A percentile compares a stretch with the other conserved stretches of the same genome.
Conservation (phyloP, 495 filamentous ascomycete species). For the Chaetomium tenue region DNA sequence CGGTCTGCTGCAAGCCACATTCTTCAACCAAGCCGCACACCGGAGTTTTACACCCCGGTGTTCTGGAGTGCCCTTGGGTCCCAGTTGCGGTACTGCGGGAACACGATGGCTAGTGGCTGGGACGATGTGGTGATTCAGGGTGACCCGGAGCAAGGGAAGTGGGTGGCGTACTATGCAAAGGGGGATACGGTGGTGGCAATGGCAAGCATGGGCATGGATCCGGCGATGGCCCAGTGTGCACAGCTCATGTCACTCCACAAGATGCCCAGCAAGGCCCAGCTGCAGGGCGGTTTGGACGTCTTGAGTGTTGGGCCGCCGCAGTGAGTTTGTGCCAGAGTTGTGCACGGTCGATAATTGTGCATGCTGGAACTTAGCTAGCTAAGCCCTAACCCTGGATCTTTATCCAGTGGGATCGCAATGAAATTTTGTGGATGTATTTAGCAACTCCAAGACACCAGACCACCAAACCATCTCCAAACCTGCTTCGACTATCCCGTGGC, state of each 20-base stretch:
- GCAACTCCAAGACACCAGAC: too few species aligned
- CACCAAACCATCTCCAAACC: too few species aligned
- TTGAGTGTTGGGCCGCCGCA: slow-evolving; percentile 52
- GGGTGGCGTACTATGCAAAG: slow-evolving; percentile 82
- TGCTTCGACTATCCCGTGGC: too few species aligned
- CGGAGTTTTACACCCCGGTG: slow-evolving; percentile 80
- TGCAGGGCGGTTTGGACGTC: slow-evolving; percentile 72
- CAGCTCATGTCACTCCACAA: slow-evolving; percentile 80
- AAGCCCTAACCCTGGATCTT: neutral
- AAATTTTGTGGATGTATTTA: neutral
- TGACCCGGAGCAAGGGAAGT: slow-evolving; percentile 75
- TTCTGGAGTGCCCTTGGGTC: slow-evolving; percentile 94
- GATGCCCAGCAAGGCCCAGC: slow-evolving; percentile 79
- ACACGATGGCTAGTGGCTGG: slow-evolving; percentile 68
- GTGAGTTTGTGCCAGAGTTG: slow-evolving; percentile 13
- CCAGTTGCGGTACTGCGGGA: slow-evolving; percentile 90
- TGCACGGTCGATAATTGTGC: too few species aligned
- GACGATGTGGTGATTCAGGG: slow-evolving; percentile 81
- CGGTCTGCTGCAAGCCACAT: slow-evolving; percentile 75
- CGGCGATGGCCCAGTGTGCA: slow-evolving; percentile 74
- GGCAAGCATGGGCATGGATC: slow-evolving; percentile 86
- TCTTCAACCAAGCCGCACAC: slow-evolving; percentile 54
- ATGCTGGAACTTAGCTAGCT: too few species aligned
- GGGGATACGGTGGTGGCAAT: slow-evolving; percentile 90
- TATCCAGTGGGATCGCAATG: neutral